Conservation (phyloP, 345 rosid genomes). For the Moricandia moricandioides region DNA sequence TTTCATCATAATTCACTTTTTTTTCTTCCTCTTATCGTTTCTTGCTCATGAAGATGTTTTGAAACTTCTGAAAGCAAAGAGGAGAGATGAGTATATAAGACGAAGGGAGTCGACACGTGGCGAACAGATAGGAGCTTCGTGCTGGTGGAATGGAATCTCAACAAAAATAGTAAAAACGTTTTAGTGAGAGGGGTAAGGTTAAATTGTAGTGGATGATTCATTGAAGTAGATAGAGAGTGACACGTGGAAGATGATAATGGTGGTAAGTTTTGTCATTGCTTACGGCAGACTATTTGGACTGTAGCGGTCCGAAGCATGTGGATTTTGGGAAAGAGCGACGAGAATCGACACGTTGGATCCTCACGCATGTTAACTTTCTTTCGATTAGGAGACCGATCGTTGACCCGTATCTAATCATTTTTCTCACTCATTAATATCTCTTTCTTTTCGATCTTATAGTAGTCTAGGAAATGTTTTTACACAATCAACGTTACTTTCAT, state of each 20-base stretch:
- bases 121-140: neutral
- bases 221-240: conserved; percentile 24
- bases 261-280: conserved; percentile 76
- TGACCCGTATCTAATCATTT: conserved; percentile 21
- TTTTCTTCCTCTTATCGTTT: neutral
- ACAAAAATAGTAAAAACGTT: neutral
- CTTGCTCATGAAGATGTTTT: conserved; percentile 24
- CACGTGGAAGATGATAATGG: conserved; percentile 56
- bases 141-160: conserved; percentile 27
- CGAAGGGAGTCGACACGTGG: conserved; percentile 38
- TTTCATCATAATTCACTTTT: conserved; percentile 35
- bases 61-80: conserved; percentile 57
- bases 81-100: conserved; percentile 51
- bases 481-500: neutral
- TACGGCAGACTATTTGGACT: conserved; percentile 71
- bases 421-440: neutral
- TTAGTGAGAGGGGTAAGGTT: conserved; percentile 34
- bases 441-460: neutral
- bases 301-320: conserved; percentile 35
- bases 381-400: conserved; percentile 5
- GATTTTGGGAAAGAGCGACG: conserved; percentile 18
- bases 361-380: conserved; percentile 26
- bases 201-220: conserved; percentile 15
- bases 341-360: conserved; percentile 26
- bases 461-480: no score